These are phyloP conservation scores for Hura crepitans DNA, from an alignment of 441 rosid species.

Conservation along the genomic window DNA sequence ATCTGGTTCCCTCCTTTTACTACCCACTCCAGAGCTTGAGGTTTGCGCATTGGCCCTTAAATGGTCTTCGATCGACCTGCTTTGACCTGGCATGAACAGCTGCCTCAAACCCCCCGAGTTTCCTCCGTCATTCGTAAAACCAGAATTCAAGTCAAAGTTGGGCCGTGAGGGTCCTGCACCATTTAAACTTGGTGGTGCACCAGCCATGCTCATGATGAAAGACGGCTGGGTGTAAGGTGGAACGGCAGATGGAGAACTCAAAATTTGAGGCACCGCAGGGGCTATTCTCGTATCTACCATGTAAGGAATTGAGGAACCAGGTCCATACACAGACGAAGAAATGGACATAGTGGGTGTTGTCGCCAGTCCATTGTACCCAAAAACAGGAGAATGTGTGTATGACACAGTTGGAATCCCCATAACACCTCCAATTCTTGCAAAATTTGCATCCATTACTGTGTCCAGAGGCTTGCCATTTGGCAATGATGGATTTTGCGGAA, in stretches of 20 bases:
- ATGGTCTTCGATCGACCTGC: slow-evolving; percentile 55
- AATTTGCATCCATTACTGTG: slow-evolving; percentile 40
- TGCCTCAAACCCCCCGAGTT: slow-evolving; percentile 51
- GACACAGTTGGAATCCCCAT: slow-evolving; percentile 52
- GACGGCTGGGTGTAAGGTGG: slow-evolving; percentile 56
- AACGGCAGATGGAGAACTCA: slow-evolving; percentile 51
- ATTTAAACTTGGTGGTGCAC: slow-evolving; percentile 42
- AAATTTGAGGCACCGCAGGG: slow-evolving; percentile 61
- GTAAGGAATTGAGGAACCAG: slow-evolving; percentile 59
- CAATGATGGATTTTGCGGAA: slow-evolving; percentile 42
- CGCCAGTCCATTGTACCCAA: slow-evolving; percentile 53
- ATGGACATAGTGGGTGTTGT: slow-evolving; percentile 50
- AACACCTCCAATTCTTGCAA: slow-evolving; percentile 51
- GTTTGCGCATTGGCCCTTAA: slow-evolving; percentile 49
- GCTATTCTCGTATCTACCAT: slow-evolving; percentile 66
- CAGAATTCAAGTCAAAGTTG: slow-evolving; percentile 66
- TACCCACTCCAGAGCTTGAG: slow-evolving; percentile 60
- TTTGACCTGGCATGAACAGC: slow-evolving; percentile 55
- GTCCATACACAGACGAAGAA: slow-evolving; percentile 54
- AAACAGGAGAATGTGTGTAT: slow-evolving; percentile 54
- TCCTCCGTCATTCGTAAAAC: slow-evolving; percentile 60
- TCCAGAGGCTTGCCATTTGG: slow-evolving; percentile 63
- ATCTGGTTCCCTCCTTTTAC: slow-evolving; percentile 84
- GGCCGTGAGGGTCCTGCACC: slow-evolving; percentile 54
- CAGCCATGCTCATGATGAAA: slow-evolving; percentile 59